Conservation (phyloP, 371 early-diverging fungal species). For the Mortierella sp. region DNA sequence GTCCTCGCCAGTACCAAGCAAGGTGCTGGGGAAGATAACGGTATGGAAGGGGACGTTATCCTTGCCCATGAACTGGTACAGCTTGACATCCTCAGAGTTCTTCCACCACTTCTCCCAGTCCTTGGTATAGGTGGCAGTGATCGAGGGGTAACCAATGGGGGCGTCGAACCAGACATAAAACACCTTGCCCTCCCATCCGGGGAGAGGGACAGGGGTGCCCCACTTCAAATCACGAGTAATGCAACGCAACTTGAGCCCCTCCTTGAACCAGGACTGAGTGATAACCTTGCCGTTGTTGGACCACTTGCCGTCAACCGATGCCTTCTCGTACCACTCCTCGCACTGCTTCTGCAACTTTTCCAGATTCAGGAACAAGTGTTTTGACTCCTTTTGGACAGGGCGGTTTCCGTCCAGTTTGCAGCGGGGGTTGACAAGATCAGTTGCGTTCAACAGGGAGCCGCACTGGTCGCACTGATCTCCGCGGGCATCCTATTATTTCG, state of each 20-base stretch:
- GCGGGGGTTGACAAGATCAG: slow-evolving; percentile 94
- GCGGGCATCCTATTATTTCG: slow-evolving; percentile 87
- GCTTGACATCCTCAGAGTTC: slow-evolving; percentile 94
- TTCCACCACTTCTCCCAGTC: slow-evolving; percentile 99
- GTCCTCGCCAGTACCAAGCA: slow-evolving; percentile 90
- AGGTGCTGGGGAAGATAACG: slow-evolving; percentile 96
- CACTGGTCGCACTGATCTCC: slow-evolving; percentile 99
- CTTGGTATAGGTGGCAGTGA: slow-evolving; percentile 94
- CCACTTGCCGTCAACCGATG: slow-evolving; percentile 88
- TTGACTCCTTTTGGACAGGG: slow-evolving; percentile 89
- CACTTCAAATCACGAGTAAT: slow-evolving; percentile 99
- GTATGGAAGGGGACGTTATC: slow-evolving; percentile 99
- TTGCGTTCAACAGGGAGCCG: slow-evolving; percentile 92
- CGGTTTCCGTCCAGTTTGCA: slow-evolving; percentile 94
- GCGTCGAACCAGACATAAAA: slow-evolving; percentile 99
- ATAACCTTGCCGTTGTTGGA: slow-evolving; percentile 93
- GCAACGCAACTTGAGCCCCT: slow-evolving; percentile 97
- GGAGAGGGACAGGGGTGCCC: slow-evolving; percentile 98
- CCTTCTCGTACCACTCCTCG: slow-evolving; percentile 81
- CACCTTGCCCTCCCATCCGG: slow-evolving; percentile 95
- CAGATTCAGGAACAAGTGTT: slow-evolving; percentile 96
- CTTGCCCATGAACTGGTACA: slow-evolving; percentile 99
- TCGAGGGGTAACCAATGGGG: slow-evolving; percentile 97
- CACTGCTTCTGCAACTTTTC: slow-evolving; percentile 81
- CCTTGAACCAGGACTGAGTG: slow-evolving; percentile 97